Percentiles rank a stretch among this genome's conserved stretches.
Conservation (phyloP, 805 yeast genomes). For the Grigorovia humatica region DNA sequence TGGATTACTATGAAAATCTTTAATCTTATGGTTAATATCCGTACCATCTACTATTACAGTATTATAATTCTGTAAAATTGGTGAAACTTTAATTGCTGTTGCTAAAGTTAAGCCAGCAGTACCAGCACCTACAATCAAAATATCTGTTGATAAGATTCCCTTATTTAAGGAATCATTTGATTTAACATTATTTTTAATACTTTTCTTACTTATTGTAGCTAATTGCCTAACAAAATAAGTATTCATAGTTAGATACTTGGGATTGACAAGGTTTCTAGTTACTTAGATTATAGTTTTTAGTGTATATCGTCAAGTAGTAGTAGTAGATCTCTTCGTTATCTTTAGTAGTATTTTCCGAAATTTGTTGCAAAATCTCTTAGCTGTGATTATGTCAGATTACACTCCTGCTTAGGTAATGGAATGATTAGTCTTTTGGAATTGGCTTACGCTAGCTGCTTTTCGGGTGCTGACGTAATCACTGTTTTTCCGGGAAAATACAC, state of each 20-base stretch:
- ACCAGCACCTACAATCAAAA: conserved; percentile 91
- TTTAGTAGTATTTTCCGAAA: too few relatives aligned
- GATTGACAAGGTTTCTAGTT: too few relatives aligned
- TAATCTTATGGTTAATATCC: conserved; percentile 40
- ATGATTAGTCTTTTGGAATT: too few relatives aligned
- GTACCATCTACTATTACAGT: conserved; percentile 70
- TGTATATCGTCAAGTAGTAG: too few relatives aligned
- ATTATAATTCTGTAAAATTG: conserved; percentile 45
- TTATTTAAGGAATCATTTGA: conserved; percentile 1
- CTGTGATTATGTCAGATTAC: too few relatives aligned
- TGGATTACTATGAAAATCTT: conserved; percentile 30
- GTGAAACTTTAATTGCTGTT: conserved; percentile 65
- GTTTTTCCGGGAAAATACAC: too few relatives aligned
- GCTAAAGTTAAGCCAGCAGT: conserved; percentile 91
- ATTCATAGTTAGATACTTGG: not conserved
- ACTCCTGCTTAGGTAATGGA: too few relatives aligned
- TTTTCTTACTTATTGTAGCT: conserved; percentile 7
- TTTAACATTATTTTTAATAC: conserved; percentile 11
- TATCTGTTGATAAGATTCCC: conserved; percentile 35
- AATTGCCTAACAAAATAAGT: conserved; percentile 6
- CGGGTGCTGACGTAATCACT: too few relatives aligned
- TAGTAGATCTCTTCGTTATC: too few relatives aligned
- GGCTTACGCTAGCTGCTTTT: too few relatives aligned
- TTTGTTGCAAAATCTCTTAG: too few relatives aligned
- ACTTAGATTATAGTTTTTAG: too few relatives aligned